Base-by-base conservation (phyloP, 2,329 filamentous ascomycete species). In the Curvularia eragrostidis region DNA sequence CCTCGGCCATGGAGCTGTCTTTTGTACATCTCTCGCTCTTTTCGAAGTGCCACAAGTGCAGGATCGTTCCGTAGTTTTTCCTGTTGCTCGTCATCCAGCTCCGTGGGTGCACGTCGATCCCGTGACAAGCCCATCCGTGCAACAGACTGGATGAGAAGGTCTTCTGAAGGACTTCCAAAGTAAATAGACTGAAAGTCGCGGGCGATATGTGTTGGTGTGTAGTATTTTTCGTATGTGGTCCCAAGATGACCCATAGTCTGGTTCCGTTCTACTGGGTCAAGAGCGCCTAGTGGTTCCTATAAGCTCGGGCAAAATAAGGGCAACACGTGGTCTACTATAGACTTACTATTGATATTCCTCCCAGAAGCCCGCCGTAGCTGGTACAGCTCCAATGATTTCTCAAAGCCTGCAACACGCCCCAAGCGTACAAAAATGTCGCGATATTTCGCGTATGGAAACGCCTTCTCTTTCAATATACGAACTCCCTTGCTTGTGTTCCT, bases 261-360 rank as follows among this genome's bases (percentile, higher is more conserved):
- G 51, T 64, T 64, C 26, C 46, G 50, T 52, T 62, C 51, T 43
- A 46, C 50, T n/a, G 21, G 30, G 50, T 46, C 23, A 28, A 52
- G 41, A 10, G 50, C 54, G 42, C 52, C 55, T 56, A 26, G 49
- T 59, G 44, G 28, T 46, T 55, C 28, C n/a, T 53, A 56, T 58
- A 42, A 64, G 54, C 43, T 55, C 51, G 28, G 39, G 38, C 43
- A 1, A 13, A 28, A n/a, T n/a, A n/a, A n/a, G n/a, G n/a, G n/a
- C n/a, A n/a, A n/a, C n/a, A n/a, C n/a, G n/a, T n/a, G n/a, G n/a
- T n/a, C n/a, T n/a, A n/a, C n/a, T 56, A 13, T 54, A 51, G 15
- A 63, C 58, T 48, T 56, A 67, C 62, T 57, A 24, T 67, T 65
- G 15, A 67, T 61, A 32, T 63, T 67, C 6, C 38, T 58, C 26